These are phyloP conservation scores for Zygosaccharomyces bailii DNA, from an alignment of 805 yeast genomes.

Conservation along the genomic window DNA sequence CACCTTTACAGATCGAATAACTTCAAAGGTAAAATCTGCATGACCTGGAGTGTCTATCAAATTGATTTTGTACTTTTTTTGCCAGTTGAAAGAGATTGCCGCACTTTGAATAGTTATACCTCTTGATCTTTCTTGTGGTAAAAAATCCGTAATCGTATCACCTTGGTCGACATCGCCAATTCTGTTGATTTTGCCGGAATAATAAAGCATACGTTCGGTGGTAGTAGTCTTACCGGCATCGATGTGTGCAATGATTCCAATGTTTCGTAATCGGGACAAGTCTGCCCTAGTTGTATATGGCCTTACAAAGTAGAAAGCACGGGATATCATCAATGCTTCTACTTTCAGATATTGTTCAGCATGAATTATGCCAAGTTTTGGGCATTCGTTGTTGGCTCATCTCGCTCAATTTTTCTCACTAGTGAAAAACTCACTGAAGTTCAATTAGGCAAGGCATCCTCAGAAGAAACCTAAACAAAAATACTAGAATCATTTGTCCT, in stretches of 20 bases:
- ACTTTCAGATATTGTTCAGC: background rate
- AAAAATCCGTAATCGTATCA: constrained; percentile 89
- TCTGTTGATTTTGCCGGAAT: constrained; percentile 71
- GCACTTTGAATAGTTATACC: constrained; percentile 98
- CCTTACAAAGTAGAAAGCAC: constrained; percentile 9
- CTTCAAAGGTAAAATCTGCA: constrained; percentile 96
- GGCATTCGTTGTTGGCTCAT: background rate
- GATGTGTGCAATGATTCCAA: constrained; percentile 97
- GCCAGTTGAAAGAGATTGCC: constrained; percentile 90
- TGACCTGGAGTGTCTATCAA: constrained; percentile 97
- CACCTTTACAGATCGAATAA: constrained; percentile 81
- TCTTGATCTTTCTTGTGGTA: constrained; percentile 84
- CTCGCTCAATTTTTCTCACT: constrained; percentile 2
- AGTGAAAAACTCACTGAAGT: constrained; percentile 1
- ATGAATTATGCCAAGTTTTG: background rate
- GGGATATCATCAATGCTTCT: constrained; percentile 4
- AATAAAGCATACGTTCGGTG: constrained; percentile 91
- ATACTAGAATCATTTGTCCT: background rate
- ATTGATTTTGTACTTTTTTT: constrained; percentile 61
- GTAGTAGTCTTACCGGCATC: constrained; percentile 99
- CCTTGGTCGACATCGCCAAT: constrained; percentile 96
- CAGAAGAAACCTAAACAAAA: background rate
- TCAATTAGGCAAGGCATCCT: background rate
- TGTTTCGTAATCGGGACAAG: constrained; percentile 56
- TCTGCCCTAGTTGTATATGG: constrained; percentile 17